Base-by-base conservation (phyloP, 192 early-diverging fungal genomes). In the Glomus cerebriforme region DNA sequence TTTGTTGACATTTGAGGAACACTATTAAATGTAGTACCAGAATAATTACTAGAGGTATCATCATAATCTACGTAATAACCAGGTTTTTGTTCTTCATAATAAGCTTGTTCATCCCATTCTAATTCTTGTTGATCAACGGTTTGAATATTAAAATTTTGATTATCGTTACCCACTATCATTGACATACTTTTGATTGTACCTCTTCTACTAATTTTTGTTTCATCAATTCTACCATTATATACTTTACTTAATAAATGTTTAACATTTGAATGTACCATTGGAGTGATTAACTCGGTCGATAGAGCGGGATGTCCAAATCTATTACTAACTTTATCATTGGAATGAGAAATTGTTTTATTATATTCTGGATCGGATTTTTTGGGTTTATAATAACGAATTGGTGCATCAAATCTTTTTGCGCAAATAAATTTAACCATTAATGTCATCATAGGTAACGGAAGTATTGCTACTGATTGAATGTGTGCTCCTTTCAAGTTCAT, bases 231-330 rank as follows among this genome's bases (percentile, higher is more conserved):
- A 32, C 89, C 88, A 31, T 87, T 81, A 71, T 92, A 90, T n/a
- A 94, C 85, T 58, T 85, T 81, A 37, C 81, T 85, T 66, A 94
- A 79, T 70, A 93, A 75, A 71, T 92, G 91, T 24, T 88, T 87
- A 66, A 92, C 88, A 29, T 82, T 86, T 68, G 90, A 88, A 72
- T 91, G 90, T 34, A 94, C 90, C 84, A 93, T 86, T 19, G 92
- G 91, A 29, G 92, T 87, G 15, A 90, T 84, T 64, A 92, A 81
- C 45, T 88, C 84, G 62, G 91, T 81, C 59, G 82, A 86, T 59
- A 92, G 87, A 2, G 87, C 90, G 4, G 92, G 93, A 71, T 93
- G 90, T 77, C 91, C 86, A 84, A 92, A 94, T 31, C 87, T 87
- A 78, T 39, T 71, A 7, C 37, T 85, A 84, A 35, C 85, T 84